Evolutionary conservation across 148 eudicot species (phyloP).

Genomic region (Agrostemma githago): DNA sequence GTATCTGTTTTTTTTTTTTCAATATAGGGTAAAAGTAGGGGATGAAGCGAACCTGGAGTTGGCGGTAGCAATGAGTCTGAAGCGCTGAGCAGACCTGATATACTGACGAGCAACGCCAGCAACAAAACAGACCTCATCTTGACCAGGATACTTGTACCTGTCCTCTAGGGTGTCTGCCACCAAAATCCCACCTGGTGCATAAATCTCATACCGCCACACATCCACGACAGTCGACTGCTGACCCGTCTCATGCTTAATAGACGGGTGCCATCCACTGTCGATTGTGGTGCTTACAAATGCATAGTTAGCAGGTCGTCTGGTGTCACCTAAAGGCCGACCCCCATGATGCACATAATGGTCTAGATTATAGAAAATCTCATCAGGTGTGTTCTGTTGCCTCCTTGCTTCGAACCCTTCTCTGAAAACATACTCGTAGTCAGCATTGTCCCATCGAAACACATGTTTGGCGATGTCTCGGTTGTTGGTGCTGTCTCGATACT

Average conservation of each 20-base stretch:
- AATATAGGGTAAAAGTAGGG: not conserved
- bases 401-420: conserved; percentile 14
- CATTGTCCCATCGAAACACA: conserved; percentile 18
- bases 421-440: not conserved
- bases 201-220: conserved; percentile 24
- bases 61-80: conserved; percentile 3
- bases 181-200: conserved; percentile 29
- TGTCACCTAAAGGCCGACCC: conserved; percentile 14
- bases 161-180: conserved; percentile 17
- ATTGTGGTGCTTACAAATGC: conserved; percentile 24
- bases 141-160: not conserved
- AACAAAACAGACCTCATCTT: conserved; percentile 16
- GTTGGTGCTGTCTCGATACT: not conserved
- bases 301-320: conserved; percentile 4
- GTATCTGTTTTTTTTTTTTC: too few relatives aligned
- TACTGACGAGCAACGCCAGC: conserved; percentile 21
- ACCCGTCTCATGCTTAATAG: not conserved
- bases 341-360: conserved; percentile 13
- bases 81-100: conserved; percentile 12
- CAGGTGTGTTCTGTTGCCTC: conserved; percentile 11
- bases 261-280: conserved; percentile 16
- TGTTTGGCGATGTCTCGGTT: conserved; percentile 17
- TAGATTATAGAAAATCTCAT: conserved; percentile 5
- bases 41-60: not conserved
- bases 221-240: not conserved